phyloP scores from a whole-genome alignment of 305 asterid species.

The Euphrasia arctica region DNA sequence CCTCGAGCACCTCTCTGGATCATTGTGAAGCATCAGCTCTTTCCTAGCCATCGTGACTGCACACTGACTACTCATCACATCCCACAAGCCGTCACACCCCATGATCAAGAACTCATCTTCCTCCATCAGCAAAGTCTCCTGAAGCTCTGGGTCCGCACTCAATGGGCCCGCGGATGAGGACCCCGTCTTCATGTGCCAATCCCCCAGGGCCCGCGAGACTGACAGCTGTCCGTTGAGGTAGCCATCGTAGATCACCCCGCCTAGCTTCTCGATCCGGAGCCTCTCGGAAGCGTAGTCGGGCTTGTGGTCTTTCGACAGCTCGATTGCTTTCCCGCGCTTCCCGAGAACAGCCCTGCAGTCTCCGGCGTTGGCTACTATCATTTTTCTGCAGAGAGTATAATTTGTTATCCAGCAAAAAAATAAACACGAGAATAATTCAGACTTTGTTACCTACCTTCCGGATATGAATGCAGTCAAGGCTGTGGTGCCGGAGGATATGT shows the following conservation, averaged over 20 bases:
- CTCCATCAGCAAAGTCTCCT: constrained; percentile 58
- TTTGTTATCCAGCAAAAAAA: neutral
- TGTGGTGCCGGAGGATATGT: constrained; percentile 86
- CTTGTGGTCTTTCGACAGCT: constrained; percentile 84
- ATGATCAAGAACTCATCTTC: constrained; percentile 85
- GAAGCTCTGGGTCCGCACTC: constrained; percentile 85
- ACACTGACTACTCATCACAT: constrained; percentile 93
- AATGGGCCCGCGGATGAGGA: constrained; percentile 66
- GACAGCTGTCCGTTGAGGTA: constrained; percentile 86
- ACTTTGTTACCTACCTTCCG: constrained; percentile 48
- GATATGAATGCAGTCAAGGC: constrained; percentile 69
- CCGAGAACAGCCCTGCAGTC: constrained; percentile 94
- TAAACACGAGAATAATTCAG: neutral
- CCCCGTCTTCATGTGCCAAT: constrained; percentile 91
- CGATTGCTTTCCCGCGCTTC: constrained; percentile 83
- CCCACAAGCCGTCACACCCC: constrained; percentile 95
- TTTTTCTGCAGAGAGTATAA: constrained; percentile 30
- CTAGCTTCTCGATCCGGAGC: constrained; percentile 71
- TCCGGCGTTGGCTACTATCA: constrained; percentile 85
- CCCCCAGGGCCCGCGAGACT: constrained; percentile 91
- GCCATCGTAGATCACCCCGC: constrained; percentile 84
- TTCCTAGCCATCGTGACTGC: constrained; percentile 85
- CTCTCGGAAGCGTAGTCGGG: constrained; percentile 67
- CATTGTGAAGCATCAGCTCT: constrained; percentile 83
- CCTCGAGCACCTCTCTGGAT: constrained; percentile 81